phyloP scores from a whole-genome alignment of 2,329 filamentous ascomycete species.

The Cercospora canescens region DNA sequence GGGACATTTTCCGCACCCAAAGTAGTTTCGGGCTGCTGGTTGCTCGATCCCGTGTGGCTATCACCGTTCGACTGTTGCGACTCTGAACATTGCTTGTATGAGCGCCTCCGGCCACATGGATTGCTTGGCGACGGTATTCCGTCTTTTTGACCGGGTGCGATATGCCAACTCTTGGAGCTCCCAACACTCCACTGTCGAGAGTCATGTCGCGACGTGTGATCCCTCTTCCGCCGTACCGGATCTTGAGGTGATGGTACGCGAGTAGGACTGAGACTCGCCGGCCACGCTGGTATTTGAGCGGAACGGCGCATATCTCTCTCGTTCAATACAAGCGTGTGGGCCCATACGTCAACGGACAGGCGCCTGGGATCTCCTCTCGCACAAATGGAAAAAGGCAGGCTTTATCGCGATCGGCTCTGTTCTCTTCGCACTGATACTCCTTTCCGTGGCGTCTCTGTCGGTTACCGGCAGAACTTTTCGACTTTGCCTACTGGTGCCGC shows the following conservation, averaged over 20 bases:
- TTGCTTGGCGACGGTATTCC: neutral
- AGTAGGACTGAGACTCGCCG: neutral
- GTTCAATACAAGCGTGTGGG: neutral
- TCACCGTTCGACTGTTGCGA: neutral
- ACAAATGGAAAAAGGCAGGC: too few species aligned
- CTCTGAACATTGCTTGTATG: neutral
- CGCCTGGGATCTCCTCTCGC: too few species aligned
- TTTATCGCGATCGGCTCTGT: too few species aligned
- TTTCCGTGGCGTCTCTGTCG: neutral
- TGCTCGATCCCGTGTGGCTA: neutral
- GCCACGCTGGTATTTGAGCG: constrained; percentile 3
- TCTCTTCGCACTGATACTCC: too few species aligned
- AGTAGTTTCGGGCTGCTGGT: neutral
- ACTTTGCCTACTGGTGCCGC: neutral
- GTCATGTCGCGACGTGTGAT: neutral
- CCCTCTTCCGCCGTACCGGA: neutral
- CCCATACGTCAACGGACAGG: too few species aligned
- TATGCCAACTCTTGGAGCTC: neutral
- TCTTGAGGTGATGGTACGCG: neutral
- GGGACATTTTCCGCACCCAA: neutral
- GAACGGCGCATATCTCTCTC: neutral
- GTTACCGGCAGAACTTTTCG: neutral
- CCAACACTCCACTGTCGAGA: constrained; percentile 1
- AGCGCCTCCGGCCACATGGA: neutral
- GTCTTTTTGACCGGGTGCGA: neutral